A percentile compares a stretch with the other conserved stretches of the same genome.
Evolutionary conservation across 805 yeast species (phyloP).

Genomic region (Candida germanica): DNA sequence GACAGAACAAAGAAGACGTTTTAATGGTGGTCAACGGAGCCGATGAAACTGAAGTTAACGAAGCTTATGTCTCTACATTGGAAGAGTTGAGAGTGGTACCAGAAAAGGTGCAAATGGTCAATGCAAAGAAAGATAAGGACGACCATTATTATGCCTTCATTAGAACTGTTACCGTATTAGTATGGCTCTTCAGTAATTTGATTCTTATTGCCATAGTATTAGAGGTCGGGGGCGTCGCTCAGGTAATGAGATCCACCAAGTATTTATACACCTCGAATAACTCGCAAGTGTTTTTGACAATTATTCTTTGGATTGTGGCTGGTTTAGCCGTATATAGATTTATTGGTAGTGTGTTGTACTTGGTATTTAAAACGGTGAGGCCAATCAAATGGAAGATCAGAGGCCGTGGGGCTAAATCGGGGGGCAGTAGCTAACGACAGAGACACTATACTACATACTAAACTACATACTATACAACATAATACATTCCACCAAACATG

Average conservation of each 20-base stretch:
- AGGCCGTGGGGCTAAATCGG: conserved; percentile 2
- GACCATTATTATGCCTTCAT: conserved; percentile 87
- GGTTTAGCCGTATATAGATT: conserved; percentile 83
- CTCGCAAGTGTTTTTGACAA: conserved; percentile 69
- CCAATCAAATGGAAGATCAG: conserved; percentile 41
- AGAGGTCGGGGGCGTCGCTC: conserved; percentile 74
- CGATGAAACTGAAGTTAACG: conserved; percentile 71
- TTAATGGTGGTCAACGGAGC: conserved; percentile 58
- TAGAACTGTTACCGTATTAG: conserved; percentile 81
- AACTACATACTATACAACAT: no score
- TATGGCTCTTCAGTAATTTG: conserved; percentile 88
- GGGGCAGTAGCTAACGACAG: no score
- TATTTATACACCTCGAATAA: conserved; percentile 36
- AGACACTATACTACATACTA: no score
- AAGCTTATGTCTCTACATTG: conserved; percentile 63
- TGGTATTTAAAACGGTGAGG: conserved; percentile 37
- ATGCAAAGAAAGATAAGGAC: conserved; percentile 34
- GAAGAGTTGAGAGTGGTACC: conserved; percentile 48
- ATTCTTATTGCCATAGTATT: conserved; percentile 78
- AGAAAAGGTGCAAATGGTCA: conserved; percentile 21
- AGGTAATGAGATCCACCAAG: conserved; percentile 27
- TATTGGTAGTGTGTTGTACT: conserved; percentile 65
- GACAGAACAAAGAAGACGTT: conserved; percentile 30
- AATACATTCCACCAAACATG: no score
- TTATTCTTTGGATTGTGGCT: conserved; percentile 91